A percentile compares a stretch with the other conserved stretches of the same genome.
Evolutionary conservation across 345 rosid genomes (phyloP).

Genomic region (Balakata baccata): DNA sequence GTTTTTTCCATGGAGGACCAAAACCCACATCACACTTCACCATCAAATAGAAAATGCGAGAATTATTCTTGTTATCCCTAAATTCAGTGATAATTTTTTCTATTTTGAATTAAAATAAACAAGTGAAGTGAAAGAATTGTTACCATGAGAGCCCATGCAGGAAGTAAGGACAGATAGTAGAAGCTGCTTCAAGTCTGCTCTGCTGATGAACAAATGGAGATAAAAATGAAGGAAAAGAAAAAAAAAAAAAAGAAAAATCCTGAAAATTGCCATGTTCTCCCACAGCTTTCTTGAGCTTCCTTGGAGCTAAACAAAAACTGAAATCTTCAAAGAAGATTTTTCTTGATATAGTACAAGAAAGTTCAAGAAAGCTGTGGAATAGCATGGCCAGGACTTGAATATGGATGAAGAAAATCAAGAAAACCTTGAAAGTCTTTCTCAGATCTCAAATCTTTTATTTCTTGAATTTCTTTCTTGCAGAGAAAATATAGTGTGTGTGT

Average conservation of each 20-base stretch:
- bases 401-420: neutral
- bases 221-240: neutral
- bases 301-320: neutral
- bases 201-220: neutral
- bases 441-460: slow-evolving; percentile 27
- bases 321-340: neutral
- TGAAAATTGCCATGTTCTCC: slow-evolving; percentile 58
- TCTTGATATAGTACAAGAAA: slow-evolving; percentile 24
- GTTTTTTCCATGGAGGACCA: neutral
- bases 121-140: neutral
- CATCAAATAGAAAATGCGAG: neutral
- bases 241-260: slow-evolving; percentile 28
- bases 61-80: neutral
- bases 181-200: neutral
- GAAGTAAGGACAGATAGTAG: neutral
- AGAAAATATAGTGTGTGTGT: slow-evolving; percentile 12
- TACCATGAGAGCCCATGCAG: slow-evolving; percentile 19
- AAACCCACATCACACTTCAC: slow-evolving; percentile 20
- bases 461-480: neutral
- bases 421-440: slow-evolving; percentile 12
- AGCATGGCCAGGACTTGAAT: slow-evolving; percentile 59
- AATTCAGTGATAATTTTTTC: neutral
- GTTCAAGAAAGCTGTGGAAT: slow-evolving; percentile 97
- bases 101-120: neutral
- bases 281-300: slow-evolving; percentile 87